A percentile compares a stretch with the other conserved stretches of the same genome.
These are phyloP conservation scores for Penicillium cosmopolitanum DNA, from an alignment of 495 filamentous ascomycete genomes.

Conservation along the genomic window DNA sequence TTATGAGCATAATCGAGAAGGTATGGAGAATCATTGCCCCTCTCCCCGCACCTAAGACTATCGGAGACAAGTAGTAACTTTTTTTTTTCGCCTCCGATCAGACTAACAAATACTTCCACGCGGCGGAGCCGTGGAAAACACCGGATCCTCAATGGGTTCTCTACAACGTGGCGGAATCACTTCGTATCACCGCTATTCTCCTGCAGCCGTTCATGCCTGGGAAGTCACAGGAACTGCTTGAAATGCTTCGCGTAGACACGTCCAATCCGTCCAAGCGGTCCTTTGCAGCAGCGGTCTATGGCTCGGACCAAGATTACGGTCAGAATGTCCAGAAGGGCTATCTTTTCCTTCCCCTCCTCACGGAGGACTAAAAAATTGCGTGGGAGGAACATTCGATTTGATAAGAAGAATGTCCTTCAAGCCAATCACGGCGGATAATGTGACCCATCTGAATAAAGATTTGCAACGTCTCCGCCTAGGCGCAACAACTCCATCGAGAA, in stretches of 20 bases:
- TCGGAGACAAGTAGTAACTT: constrained; percentile 15
- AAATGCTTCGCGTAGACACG: constrained; percentile 72
- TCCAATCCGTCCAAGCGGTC: constrained; percentile 50
- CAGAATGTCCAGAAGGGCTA: constrained; percentile 49
- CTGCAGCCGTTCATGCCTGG: constrained; percentile 89
- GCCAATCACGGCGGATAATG: constrained; percentile 28
- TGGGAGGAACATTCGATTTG: constrained; percentile 31
- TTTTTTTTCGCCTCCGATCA: constrained; percentile 31
- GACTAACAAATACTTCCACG: constrained; percentile 73
- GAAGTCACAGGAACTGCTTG: constrained; percentile 74
- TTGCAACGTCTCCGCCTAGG: constrained; percentile 30
- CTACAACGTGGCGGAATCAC: constrained; percentile 73
- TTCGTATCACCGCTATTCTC: constrained; percentile 80
- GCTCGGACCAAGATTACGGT: constrained; percentile 72
- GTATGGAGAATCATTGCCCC: constrained; percentile 34
- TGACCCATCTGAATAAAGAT: constrained; percentile 23
- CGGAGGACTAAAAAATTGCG: constrained; percentile 42
- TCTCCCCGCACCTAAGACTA: constrained; percentile 1
- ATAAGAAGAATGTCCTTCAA: constrained; percentile 32
- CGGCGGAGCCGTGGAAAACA: constrained; percentile 60
- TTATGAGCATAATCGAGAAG: constrained; percentile 65
- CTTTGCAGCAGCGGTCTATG: constrained; percentile 57
- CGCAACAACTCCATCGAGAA: constrained; percentile 21
- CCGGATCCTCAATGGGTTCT: constrained; percentile 57
- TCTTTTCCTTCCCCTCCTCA: constrained; percentile 60